Evolutionary conservation across 164 flowering plant genomes (phyloP).

Genomic region (Dillenia turbinata): DNA sequence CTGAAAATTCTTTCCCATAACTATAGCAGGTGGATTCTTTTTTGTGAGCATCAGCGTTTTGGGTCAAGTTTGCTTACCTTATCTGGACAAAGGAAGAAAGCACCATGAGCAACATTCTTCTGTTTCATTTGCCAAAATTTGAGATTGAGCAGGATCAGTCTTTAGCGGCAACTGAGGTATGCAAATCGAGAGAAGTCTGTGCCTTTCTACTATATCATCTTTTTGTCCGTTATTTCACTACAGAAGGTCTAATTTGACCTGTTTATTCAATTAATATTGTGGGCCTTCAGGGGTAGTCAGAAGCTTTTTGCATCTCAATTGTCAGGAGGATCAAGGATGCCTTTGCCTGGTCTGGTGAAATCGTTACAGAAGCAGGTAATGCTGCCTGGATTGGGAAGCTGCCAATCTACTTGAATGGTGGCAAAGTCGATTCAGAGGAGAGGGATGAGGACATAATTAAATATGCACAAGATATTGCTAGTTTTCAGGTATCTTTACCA

Average conservation of each 20-base stretch:
- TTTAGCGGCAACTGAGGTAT: constrained; percentile 52
- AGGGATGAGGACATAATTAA: constrained; percentile 29
- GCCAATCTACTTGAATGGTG: constrained; percentile 46
- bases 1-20: constrained; percentile 34
- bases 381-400: constrained; percentile 80
- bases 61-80: constrained; percentile 38
- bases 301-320: constrained; percentile 43
- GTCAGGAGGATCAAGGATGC: constrained; percentile 55
- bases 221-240: neutral
- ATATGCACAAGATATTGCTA: constrained; percentile 61
- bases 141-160: constrained; percentile 20
- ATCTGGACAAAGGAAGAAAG: constrained; percentile 20
- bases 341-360: constrained; percentile 65
- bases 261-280: constrained; percentile 3
- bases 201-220: neutral
- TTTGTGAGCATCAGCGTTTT: constrained; percentile 39
- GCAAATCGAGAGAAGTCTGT: too few relatives aligned
- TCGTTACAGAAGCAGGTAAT: constrained; percentile 25
- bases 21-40: constrained; percentile 53
- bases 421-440: constrained; percentile 16
- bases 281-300: constrained; percentile 40
- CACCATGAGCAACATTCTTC: constrained; percentile 11
- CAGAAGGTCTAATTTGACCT: too few relatives aligned
- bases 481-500: constrained; percentile 61
- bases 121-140: constrained; percentile 27